Evolutionary conservation across 129 eudicot genomes (phyloP).

Genomic region (Artemisia annua): DNA sequence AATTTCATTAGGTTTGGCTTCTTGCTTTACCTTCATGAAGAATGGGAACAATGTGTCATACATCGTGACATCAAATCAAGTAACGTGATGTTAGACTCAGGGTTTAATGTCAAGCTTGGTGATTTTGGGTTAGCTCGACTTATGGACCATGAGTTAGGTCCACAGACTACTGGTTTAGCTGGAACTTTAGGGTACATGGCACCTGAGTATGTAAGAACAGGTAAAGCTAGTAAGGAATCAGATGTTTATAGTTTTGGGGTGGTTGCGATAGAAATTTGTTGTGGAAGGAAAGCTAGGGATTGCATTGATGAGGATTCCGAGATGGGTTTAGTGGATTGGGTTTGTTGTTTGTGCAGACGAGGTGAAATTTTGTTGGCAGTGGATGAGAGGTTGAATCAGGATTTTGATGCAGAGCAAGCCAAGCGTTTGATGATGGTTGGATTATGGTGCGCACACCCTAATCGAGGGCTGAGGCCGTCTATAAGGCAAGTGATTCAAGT

Average conservation of each 20-base stretch:
- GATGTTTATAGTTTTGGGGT: too few species aligned
- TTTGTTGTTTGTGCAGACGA: constrained; percentile 36
- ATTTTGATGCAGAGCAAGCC: constrained; percentile 37
- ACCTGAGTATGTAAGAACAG: too few species aligned
- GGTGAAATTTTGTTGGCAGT: constrained; percentile 32
- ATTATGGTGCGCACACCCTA: constrained; percentile 53
- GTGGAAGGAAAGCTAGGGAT: too few species aligned
- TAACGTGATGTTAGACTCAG: constrained; percentile 66
- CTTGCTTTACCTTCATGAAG: constrained; percentile 69
- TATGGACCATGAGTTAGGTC: too few species aligned
- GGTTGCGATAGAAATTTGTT: too few species aligned
- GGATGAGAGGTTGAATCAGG: constrained; percentile 35
- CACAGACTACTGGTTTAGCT: too few species aligned
- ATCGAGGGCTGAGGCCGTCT: constrained; percentile 39
- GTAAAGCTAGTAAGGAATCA: too few species aligned
- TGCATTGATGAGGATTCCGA: too few species aligned
- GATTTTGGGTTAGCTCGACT: too few species aligned
- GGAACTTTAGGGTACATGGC: too few species aligned
- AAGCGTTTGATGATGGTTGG: constrained; percentile 53
- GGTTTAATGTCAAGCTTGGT: too few species aligned
- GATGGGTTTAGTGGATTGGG: too few species aligned
- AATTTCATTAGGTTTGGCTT: constrained; percentile 54
- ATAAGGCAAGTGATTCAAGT: constrained; percentile 55
- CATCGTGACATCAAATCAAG: constrained; percentile 69
- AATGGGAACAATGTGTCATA: constrained; percentile 60